Evolutionary conservation across 306 rosid genomes (phyloP), one percentile per base, ranked within the genome.

Genomic region (Sechiopsis laciniata): DNA sequence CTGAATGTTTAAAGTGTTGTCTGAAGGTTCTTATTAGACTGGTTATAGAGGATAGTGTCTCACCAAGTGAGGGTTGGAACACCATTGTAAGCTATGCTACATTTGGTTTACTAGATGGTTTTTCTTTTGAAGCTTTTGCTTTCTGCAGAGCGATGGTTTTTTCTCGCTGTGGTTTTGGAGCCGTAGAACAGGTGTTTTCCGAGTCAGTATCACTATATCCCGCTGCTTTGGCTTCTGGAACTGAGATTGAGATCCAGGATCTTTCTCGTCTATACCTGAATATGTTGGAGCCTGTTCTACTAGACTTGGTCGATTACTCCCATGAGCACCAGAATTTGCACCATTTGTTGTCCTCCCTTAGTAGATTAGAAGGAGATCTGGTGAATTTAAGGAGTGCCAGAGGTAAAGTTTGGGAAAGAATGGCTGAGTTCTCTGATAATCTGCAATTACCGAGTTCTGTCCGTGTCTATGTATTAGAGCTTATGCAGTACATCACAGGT

Each of bases 31-130:
- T 88, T 74, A 85, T 85, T 91, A 88, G 87, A 80, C 81, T 91
- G 81, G 92, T 95, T 77, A 81, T 84, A 80, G 99, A 95, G 77
- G 99, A 95, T 82, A 84, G 73, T 77, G 85, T 95, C 64, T 91
- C 97, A 29, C 97, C 99, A 2, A 89, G 88, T 83, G 97, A 91
- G 82, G 92, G 97, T 70, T 95, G 96, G 99, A 84, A 77, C 74
- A 88, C 95, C 77, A 66, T 85, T 74, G 74, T 78, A 76, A 83
- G 79, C 79, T 91, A 85, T 82, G 86, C 85, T 72, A 78, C 62
- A 10, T 63, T 82, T 11, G 97, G 96, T 60, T 82, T 88, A 78
- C 82, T 74, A 59, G 90, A 89, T 57, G 90, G 83, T 78, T 81
- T 83, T 79, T 78, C 86, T 77, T 67, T 59, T 22, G 92, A 84